Conservation (phyloP, 441 rosid species). For the Bocquillonia castaneifolia region DNA sequence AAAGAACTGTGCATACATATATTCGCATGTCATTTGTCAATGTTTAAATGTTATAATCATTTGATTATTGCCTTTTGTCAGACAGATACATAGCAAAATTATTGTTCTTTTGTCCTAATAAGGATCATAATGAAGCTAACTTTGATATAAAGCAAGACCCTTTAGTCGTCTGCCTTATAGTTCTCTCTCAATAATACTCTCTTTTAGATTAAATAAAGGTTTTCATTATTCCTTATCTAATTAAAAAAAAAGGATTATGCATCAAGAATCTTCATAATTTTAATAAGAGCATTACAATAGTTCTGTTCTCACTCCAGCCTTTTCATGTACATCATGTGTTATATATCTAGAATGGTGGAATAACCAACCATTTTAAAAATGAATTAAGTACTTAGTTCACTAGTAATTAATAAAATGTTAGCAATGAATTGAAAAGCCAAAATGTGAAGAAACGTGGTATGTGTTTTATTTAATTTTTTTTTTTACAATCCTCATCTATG, state of each 20-base stretch:
- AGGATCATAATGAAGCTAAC: constrained; percentile 19
- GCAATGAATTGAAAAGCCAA: too few species aligned
- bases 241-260: not conserved
- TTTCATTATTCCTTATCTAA: not conserved
- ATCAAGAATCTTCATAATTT: not conserved
- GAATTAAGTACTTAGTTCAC: too few species aligned
- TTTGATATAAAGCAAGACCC: constrained; percentile 24
- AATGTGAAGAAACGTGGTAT: too few species aligned
- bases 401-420: too few species aligned
- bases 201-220: not conserved
- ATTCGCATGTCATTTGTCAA: not conserved
- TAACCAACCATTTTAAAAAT: too few species aligned
- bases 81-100: constrained; percentile 13
- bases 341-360: not conserved
- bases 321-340: too few species aligned
- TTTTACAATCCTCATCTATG: not conserved
- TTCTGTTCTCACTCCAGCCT: not conserved
- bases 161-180: not conserved
- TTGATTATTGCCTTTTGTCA: constrained; percentile 29
- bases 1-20: not conserved
- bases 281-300: not conserved
- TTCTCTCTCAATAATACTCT: constrained; percentile 7
- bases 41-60: constrained; percentile 23
- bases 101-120: constrained; percentile 22
- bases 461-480: not conserved